Conservation (phyloP, 1,284 basidiomycete species). For the Papiliotrema terrestris region DNA sequence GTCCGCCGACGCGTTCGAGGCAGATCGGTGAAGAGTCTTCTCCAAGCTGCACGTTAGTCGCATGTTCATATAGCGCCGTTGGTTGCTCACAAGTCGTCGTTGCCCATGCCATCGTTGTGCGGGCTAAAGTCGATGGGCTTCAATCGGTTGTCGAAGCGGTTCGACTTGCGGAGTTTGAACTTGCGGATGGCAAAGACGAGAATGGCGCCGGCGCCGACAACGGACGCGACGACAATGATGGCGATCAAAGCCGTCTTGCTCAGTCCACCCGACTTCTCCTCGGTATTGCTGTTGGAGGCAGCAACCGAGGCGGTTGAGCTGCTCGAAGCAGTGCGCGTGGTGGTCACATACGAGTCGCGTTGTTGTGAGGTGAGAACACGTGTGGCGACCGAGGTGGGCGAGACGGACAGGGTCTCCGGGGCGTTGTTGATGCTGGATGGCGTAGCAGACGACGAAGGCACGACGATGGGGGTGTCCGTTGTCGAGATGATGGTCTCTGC, state of each 20-base stretch:
- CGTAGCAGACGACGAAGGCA: not conserved
- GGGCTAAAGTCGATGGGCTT: conserved; percentile 61
- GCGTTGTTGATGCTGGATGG: not conserved
- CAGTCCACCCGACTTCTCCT: conserved; percentile 23
- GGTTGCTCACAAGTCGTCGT: conserved; percentile 29
- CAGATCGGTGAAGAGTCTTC: conserved; percentile 39
- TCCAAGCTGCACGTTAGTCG: conserved; percentile 23
- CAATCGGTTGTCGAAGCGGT: conserved; percentile 69
- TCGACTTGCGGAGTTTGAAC: conserved; percentile 78
- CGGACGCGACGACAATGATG: conserved; percentile 66
- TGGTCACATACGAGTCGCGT: not conserved
- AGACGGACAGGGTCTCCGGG: not conserved
- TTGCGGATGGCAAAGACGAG: conserved; percentile 82
- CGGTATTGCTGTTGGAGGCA: not conserved
- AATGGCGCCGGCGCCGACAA: conserved; percentile 63
- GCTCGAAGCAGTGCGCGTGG: conserved; percentile 1
- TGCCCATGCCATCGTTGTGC: conserved; percentile 58
- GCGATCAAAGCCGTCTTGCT: conserved; percentile 62
- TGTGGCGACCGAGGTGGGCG: not conserved
- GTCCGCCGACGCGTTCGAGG: conserved; percentile 32
- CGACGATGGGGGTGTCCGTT: not conserved
- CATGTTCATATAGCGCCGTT: not conserved
- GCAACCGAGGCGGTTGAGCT: not conserved
- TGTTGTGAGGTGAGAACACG: not conserved
- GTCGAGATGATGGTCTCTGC: not conserved